These are phyloP conservation scores for Candida anutae DNA, from an alignment of 1,139 yeast species.

Conservation along the genomic window DNA sequence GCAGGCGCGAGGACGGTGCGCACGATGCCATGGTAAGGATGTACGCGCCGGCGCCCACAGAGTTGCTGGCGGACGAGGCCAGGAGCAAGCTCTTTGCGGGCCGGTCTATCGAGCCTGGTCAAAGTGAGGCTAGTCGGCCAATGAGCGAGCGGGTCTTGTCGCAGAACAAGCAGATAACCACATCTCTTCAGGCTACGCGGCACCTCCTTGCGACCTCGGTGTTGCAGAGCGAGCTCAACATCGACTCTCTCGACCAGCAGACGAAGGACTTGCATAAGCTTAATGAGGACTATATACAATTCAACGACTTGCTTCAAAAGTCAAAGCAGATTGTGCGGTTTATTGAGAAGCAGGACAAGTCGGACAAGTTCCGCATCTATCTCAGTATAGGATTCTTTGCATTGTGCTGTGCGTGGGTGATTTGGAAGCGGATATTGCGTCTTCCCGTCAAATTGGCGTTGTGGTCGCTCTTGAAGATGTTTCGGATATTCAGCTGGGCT, in stretches of 20 bases:
- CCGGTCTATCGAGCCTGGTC: background rate
- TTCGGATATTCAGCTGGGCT: constrained; percentile 28
- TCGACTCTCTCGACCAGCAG: constrained; percentile 54
- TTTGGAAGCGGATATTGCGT: constrained; percentile 55
- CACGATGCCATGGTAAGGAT: no score
- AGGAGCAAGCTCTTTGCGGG: no score
- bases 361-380: constrained; percentile 55
- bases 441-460: constrained; percentile 48
- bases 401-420: constrained; percentile 51
- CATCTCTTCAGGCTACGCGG: constrained; percentile 45
- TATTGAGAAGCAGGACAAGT: constrained; percentile 60
- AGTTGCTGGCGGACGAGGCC: no score
- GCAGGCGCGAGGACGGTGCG: no score
- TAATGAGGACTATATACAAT: constrained; percentile 44
- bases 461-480: constrained; percentile 49
- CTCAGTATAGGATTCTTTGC: constrained; percentile 51
- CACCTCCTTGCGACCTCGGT: constrained; percentile 48
- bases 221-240: constrained; percentile 53
- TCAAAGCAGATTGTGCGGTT: constrained; percentile 52
- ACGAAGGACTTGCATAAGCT: constrained; percentile 43
- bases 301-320: constrained; percentile 46
- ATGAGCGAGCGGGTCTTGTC: constrained; percentile 25
- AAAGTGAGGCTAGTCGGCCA: no score
- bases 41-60: no score
- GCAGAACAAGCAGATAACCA: constrained; percentile 48